A percentile compares a stretch with the other conserved stretches of the same genome.
phyloP scores from a whole-genome alignment of 2,329 filamentous ascomycete genomes.

The Ophiocordyceps camponoti-saundersi region DNA sequence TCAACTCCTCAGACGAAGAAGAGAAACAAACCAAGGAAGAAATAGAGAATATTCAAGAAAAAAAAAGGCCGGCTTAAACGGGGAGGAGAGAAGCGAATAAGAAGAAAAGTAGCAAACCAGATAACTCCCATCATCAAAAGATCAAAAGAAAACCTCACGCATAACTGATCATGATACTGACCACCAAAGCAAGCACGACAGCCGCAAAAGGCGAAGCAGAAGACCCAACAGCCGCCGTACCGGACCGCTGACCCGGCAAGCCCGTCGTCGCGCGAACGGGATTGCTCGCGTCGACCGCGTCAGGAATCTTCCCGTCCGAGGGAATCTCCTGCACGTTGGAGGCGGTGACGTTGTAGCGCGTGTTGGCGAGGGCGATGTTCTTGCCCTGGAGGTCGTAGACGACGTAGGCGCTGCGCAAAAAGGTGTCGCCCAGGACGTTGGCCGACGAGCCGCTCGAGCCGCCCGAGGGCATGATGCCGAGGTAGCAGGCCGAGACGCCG shows the following conservation, averaged over 20 bases:
- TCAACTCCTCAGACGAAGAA: no score
- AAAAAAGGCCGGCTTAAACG: no score
- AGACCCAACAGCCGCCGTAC: not conserved
- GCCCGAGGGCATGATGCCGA: slow-evolving; percentile 46
- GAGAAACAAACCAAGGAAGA: no score
- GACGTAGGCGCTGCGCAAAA: slow-evolving; percentile 57
- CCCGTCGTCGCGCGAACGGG: slow-evolving; percentile 32
- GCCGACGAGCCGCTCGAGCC: slow-evolving; percentile 16
- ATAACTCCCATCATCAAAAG: no score
- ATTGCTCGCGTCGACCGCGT: slow-evolving; percentile 30
- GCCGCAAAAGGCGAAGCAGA: not conserved
- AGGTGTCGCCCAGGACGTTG: slow-evolving; percentile 57
- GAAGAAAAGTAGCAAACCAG: no score
- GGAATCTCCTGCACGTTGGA: slow-evolving; percentile 38
- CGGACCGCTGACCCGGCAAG: slow-evolving; percentile 7
- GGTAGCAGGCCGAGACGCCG: slow-evolving; percentile 41
- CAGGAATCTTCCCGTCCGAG: slow-evolving; percentile 32
- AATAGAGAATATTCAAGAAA: no score
- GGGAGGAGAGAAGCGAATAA: no score
- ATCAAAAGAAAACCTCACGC: not conserved
- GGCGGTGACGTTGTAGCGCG: slow-evolving; percentile 35
- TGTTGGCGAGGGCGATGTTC: slow-evolving; percentile 53
- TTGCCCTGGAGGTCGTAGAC: slow-evolving; percentile 61
- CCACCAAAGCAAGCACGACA: not conserved
- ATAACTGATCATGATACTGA: not conserved